Percentiles rank a stretch among this genome's conserved stretches.
phyloP scores from a whole-genome alignment of 2,329 filamentous ascomycete genomes.

The Calonectria hawksworthii region DNA sequence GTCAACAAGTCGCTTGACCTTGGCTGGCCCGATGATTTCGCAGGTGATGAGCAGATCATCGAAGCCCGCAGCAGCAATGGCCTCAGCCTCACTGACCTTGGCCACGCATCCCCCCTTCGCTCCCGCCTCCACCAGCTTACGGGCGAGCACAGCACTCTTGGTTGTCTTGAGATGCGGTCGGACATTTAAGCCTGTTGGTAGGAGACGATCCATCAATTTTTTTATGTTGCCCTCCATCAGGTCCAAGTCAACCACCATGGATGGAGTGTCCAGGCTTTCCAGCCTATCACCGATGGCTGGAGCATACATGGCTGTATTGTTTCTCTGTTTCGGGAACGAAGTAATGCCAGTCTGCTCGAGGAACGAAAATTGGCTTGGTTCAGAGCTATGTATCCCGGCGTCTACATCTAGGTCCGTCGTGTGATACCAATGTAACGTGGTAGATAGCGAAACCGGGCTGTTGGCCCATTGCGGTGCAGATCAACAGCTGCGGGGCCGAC shows the following conservation, averaged over 20 bases:
- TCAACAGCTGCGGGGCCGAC: neutral
- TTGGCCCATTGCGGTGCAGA: neutral
- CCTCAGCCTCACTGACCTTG: conserved; percentile 36
- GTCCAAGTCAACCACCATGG: conserved; percentile 68
- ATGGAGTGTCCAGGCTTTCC: conserved; percentile 64
- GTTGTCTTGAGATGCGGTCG: conserved; percentile 38
- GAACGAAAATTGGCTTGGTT: no score
- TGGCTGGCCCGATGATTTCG: conserved; percentile 31
- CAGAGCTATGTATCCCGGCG: neutral
- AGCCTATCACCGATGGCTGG: conserved; percentile 14
- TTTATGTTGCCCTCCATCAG: conserved; percentile 65
- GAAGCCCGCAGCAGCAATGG: conserved; percentile 32
- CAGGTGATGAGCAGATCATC: conserved; percentile 39
- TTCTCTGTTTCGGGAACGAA: neutral
- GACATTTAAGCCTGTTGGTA: conserved; percentile 57
- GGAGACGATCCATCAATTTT: conserved; percentile 59
- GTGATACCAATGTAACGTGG: neutral
- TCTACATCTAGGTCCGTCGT: neutral
- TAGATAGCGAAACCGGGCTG: neutral
- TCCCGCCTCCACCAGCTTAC: conserved; percentile 33
- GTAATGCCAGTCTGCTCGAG: neutral
- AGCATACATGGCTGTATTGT: neutral
- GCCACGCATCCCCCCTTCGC: conserved; percentile 37
- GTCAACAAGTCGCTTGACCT: conserved; percentile 31
- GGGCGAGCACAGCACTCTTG: conserved; percentile 27